A percentile compares a stretch with the other conserved stretches of the same genome.
These are phyloP conservation scores for Ophiostoma ulmi DNA, from an alignment of 2,329 filamentous ascomycete species.

Conservation along the genomic window DNA sequence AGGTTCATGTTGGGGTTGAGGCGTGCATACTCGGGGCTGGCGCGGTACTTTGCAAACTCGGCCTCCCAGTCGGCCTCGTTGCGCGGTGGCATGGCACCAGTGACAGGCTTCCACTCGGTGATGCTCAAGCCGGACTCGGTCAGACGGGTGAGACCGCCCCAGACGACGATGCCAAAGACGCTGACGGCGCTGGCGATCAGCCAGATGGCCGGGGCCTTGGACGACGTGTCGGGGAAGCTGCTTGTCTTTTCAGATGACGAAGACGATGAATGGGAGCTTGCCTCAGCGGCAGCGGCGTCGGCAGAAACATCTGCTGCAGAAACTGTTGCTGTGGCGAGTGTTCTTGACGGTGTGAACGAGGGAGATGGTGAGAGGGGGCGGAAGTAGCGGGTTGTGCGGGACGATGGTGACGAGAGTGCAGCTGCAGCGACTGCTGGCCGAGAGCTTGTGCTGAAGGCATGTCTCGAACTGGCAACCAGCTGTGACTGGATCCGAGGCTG, in stretches of 20 bases:
- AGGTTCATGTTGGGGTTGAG: conserved; percentile 92
- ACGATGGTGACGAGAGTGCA: neutral
- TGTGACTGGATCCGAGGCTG: neutral
- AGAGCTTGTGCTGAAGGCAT: conserved; percentile 14
- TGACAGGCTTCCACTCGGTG: conserved; percentile 97
- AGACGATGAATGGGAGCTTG: conserved; percentile 27
- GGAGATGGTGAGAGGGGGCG: neutral
- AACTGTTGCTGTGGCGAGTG: conserved; percentile 21
- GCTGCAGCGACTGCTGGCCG: neutral
- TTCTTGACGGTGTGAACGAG: neutral
- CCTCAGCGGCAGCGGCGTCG: conserved; percentile 19
- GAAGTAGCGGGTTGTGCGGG: neutral
- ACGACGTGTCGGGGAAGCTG: conserved; percentile 56
- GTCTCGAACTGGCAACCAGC: neutral
- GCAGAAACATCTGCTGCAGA: conserved; percentile 22
- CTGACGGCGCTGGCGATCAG: conserved; percentile 83
- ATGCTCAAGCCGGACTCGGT: conserved; percentile 97
- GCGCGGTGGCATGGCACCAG: conserved; percentile 80
- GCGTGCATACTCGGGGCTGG: conserved; percentile 85
- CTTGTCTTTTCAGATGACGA: conserved; percentile 33
- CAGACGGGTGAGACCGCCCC: conserved; percentile 85
- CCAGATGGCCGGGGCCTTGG: conserved; percentile 83
- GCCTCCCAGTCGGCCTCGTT: conserved; percentile 78
- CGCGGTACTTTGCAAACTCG: conserved; percentile 88
- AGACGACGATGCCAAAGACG: conserved; percentile 95